Percentiles rank a stretch among this genome's conserved stretches.
These are phyloP conservation scores for Didymella segeticola DNA, from an alignment of 2,329 filamentous ascomycete genomes.

Conservation along the genomic window DNA sequence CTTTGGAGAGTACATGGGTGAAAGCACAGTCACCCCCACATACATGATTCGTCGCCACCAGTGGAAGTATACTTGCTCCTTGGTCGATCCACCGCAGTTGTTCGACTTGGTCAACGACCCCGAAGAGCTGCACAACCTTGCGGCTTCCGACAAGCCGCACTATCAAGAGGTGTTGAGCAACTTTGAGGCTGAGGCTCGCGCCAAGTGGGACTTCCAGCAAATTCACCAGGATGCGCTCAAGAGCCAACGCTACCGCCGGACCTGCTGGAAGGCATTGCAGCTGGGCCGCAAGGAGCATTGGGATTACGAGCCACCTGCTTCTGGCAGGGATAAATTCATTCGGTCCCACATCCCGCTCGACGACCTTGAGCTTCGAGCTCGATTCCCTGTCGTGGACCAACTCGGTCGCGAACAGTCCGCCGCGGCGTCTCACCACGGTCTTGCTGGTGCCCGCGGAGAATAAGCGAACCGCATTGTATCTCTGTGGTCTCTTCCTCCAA, in stretches of 20 bases:
- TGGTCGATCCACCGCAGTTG: conserved; percentile 82
- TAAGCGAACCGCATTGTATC: conserved; percentile 13
- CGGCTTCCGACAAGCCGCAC: conserved; percentile 48
- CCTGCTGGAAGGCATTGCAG: conserved; percentile 82
- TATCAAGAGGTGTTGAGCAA: conserved; percentile 56
- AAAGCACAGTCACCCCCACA: conserved; percentile 85
- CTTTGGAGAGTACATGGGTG: conserved; percentile 94
- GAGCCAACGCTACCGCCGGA: conserved; percentile 78
- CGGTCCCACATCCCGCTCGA: conserved; percentile 82
- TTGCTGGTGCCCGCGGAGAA: conserved; percentile 46
- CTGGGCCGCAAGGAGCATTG: conserved; percentile 70
- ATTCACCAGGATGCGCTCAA: conserved; percentile 77
- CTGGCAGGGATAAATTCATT: conserved; percentile 75
- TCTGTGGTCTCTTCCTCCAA: not conserved
- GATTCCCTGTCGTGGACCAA: conserved; percentile 68
- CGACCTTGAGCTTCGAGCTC: conserved; percentile 77
- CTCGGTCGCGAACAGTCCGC: conserved; percentile 49
- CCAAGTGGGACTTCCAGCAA: conserved; percentile 79
- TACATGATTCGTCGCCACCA: conserved; percentile 91
- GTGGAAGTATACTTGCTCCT: conserved; percentile 91
- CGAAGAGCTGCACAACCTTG: conserved; percentile 76
- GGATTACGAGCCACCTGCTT: conserved; percentile 81
- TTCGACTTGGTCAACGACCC: conserved; percentile 81
- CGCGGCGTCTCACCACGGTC: conserved; percentile 41
- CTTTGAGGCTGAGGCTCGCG: conserved; percentile 75